Conservation (phyloP, 495 filamentous ascomycete genomes). For the Xeromyces bisporus region DNA sequence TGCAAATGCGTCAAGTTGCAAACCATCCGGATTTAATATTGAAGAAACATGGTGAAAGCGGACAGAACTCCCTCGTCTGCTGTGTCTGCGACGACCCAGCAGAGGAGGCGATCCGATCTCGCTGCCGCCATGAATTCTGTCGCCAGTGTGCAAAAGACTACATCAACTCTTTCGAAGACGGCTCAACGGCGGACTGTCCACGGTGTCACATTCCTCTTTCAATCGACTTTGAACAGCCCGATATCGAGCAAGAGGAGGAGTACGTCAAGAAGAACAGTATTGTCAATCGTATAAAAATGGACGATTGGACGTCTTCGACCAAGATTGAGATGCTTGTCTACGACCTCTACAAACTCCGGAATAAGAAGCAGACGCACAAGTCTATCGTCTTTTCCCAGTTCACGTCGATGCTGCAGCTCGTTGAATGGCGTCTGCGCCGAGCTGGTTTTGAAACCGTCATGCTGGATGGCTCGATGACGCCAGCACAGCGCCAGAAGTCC, state of each 20-base stretch:
- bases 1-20: conserved; percentile 93
- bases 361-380: conserved; percentile 80
- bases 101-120: conserved; percentile 81
- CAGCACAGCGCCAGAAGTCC: conserved; percentile 74
- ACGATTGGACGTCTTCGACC: conserved; percentile 89
- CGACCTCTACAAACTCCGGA: conserved; percentile 75
- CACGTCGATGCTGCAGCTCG: conserved; percentile 55
- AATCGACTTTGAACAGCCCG: conserved; percentile 86
- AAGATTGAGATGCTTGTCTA: conserved; percentile 96
- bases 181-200: conserved; percentile 60
- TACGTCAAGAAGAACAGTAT: conserved; percentile 83
- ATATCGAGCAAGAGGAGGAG: conserved; percentile 74
- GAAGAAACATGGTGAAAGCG: conserved; percentile 67
- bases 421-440: conserved; percentile 88
- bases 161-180: conserved; percentile 49
- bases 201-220: conserved; percentile 76
- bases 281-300: conserved; percentile 95
- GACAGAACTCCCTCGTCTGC: conserved; percentile 83
- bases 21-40: conserved; percentile 91
- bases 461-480: conserved; percentile 92
- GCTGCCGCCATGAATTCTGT: conserved; percentile 91
- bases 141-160: conserved; percentile 77
- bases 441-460: conserved; percentile 96
- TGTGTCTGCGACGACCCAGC: conserved; percentile 89
- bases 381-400: conserved; percentile 64